Evolutionary conservation across 805 yeast species (phyloP).

Genomic region (Saturnispora gosingensis): DNA sequence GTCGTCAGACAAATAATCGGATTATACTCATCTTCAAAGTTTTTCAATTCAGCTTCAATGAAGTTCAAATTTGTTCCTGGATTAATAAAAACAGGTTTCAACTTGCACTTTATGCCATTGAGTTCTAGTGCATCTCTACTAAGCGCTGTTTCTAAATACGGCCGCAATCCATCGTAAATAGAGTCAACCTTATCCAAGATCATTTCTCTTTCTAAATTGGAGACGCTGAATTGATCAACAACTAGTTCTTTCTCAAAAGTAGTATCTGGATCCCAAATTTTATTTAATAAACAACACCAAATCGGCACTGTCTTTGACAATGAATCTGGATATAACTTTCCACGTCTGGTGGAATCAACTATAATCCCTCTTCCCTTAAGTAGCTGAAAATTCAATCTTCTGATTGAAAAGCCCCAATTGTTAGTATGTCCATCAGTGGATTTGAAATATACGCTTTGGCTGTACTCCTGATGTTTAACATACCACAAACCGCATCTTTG

Average conservation of each 20-base stretch:
- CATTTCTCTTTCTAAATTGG: slow-evolving; percentile 45
- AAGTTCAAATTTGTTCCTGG: slow-evolving; percentile 34
- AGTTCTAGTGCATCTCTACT: slow-evolving; percentile 16
- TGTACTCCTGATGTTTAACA: slow-evolving; percentile 35
- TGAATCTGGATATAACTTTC: slow-evolving; percentile 81
- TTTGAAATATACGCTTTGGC: slow-evolving; percentile 60
- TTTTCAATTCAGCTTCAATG: neutral
- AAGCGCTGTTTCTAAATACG: slow-evolving; percentile 9
- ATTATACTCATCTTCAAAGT: slow-evolving; percentile 23
- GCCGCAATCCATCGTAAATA: neutral
- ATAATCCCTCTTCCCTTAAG: slow-evolving; percentile 41
- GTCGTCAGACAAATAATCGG: slow-evolving; percentile 50
- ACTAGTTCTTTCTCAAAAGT: slow-evolving; percentile 8
- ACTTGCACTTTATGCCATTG: slow-evolving; percentile 33
- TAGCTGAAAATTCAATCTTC: slow-evolving; percentile 69
- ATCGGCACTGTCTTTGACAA: slow-evolving; percentile 80
- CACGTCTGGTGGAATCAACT: slow-evolving; percentile 80
- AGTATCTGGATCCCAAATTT: slow-evolving; percentile 34
- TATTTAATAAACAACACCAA: slow-evolving; percentile 79
- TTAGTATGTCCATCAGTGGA: slow-evolving; percentile 86
- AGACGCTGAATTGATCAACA: slow-evolving; percentile 44
- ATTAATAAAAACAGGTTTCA: slow-evolving; percentile 62
- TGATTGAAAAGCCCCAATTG: slow-evolving; percentile 69
- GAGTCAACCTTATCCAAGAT: slow-evolving; percentile 41
- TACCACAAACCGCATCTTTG: slow-evolving; percentile 90